A percentile compares a stretch with the other conserved stretches of the same genome.
phyloP scores from a whole-genome alignment of 345 rosid species.

The Euphorbia peplus region DNA sequence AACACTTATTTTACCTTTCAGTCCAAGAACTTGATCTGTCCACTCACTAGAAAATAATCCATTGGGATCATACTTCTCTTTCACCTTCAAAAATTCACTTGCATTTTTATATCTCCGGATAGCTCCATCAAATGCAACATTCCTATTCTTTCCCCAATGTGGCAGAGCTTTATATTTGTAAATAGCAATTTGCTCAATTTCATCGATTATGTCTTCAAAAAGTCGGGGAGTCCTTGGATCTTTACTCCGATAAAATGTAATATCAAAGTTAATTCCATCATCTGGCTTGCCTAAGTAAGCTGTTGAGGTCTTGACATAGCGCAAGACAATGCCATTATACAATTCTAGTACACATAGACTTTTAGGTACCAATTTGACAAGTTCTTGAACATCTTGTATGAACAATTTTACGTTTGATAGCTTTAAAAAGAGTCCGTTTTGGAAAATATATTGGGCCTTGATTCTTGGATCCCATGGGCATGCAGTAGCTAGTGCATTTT shows the following conservation, averaged over 20 bases:
- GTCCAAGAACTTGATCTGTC: constrained; percentile 61
- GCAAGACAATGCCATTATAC: constrained; percentile 69
- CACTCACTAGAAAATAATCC: constrained; percentile 76
- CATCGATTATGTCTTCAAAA: constrained; percentile 57
- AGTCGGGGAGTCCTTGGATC: constrained; percentile 70
- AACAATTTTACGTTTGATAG: constrained; percentile 46
- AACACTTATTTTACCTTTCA: constrained; percentile 37
- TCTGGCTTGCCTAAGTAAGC: constrained; percentile 71
- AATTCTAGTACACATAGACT: constrained; percentile 56
- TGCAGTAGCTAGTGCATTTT: constrained; percentile 49
- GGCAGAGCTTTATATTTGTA: constrained; percentile 69
- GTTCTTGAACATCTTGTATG: constrained; percentile 58
- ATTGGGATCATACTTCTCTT: constrained; percentile 49
- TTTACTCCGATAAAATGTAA: constrained; percentile 66
- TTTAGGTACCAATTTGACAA: constrained; percentile 41
- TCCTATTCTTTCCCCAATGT: constrained; percentile 85
- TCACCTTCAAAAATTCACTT: constrained; percentile 42
- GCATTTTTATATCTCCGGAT: constrained; percentile 47
- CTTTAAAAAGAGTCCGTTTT: constrained; percentile 51
- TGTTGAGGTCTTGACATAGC: constrained; percentile 64
- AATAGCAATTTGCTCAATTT: constrained; percentile 73
- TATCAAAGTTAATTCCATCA: constrained; percentile 70
- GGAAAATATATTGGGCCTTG: constrained; percentile 56
- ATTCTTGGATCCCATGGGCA: constrained; percentile 80
- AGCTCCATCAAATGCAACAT: constrained; percentile 50